Base-by-base conservation (phyloP, 768 basidiomycete species). In the Trametes punicea region DNA sequence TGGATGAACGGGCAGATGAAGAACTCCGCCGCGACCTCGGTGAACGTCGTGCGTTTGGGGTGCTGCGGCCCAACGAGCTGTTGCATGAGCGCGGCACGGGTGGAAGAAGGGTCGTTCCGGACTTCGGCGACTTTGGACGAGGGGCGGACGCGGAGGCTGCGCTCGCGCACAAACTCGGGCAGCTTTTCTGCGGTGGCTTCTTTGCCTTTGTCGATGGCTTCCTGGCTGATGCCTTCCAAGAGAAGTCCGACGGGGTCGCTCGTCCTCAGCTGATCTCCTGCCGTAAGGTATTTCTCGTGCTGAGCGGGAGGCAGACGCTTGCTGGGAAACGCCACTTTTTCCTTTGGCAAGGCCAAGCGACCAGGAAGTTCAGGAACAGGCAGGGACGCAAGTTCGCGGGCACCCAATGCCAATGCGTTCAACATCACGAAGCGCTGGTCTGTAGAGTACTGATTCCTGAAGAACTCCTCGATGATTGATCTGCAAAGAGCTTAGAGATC, bases 1-100 rank as follows among this genome's bases (percentile, higher is more conserved):
- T 94, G 88, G 72, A 98, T 81, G 49, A 98, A 75, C 0, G 97
- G 97, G 56, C 86, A 82, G 47, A 97, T 81, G 73, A 98, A 98
- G 71, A 74, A 85, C 66, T 94, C 92, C 0, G 90, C 90, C 0
- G 93, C 93, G 25, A 98, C 73, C 49, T 82, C 78, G 18, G 81
- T 83, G 65, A 87, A 89, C 2, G 79, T 74, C 27, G 71, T 63
- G 44, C n/a, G 40, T 36, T 64, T 62, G 31, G 54, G 46, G 44
- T 34, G 59, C 40, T 31, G 57, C 46, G 56, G 34, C 29, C 42
- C 41, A 44, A 60, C 45, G 54, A 60, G 51, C 38, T 61, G 34
- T 27, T 30, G 53, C 25, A 55, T 46, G 47, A 55, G 52, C 20
- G 47, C 47, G 20, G 15, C 16, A 16, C 52, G 47, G 6, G 59